Conservation (phyloP, 352 stramenopile species). For the Phytophthora tubulina region DNA sequence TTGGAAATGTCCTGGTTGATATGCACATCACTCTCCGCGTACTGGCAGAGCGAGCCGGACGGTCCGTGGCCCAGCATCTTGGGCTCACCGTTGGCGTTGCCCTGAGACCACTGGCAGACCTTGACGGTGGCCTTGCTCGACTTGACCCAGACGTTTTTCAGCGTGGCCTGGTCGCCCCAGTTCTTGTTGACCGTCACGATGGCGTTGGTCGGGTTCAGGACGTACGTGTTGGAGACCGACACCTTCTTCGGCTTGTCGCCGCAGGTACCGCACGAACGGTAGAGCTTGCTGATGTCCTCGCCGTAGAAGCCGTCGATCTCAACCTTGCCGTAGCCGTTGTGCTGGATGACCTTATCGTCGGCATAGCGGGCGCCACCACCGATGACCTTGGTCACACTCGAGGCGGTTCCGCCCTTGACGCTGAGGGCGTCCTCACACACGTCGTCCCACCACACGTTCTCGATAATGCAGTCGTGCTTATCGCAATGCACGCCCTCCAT, state of each 20-base stretch:
- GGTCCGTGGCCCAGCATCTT: not conserved
- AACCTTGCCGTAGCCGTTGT: not conserved
- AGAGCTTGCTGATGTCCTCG: slow-evolving; percentile 1
- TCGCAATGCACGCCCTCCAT: not conserved
- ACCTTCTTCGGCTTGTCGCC: not conserved
- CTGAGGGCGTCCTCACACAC: slow-evolving; percentile 27
- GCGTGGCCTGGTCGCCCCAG: not conserved
- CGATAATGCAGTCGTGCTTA: slow-evolving; percentile 1
- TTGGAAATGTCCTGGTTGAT: slow-evolving; percentile 31
- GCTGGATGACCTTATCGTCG: slow-evolving; percentile 1
- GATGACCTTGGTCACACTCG: not conserved
- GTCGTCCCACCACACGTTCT: slow-evolving; percentile 1
- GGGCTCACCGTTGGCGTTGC: not conserved
- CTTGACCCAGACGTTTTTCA: slow-evolving; percentile 13
- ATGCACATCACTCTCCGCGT: slow-evolving; percentile 32
- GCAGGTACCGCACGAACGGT: not conserved
- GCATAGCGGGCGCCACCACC: not conserved
- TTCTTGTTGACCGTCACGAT: slow-evolving; percentile 1
- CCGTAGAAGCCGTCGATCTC: not conserved
- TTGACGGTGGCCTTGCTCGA: slow-evolving; percentile 7
- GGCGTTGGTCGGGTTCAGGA: not conserved
- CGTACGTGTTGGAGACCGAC: not conserved
- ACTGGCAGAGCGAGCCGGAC: slow-evolving; percentile 21
- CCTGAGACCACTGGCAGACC: not conserved
- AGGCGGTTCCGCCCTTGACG: slow-evolving; percentile 28